phyloP scores from a whole-genome alignment of 2,329 filamentous ascomycete species.

The Phyllosticta paracitricarpa region DNA sequence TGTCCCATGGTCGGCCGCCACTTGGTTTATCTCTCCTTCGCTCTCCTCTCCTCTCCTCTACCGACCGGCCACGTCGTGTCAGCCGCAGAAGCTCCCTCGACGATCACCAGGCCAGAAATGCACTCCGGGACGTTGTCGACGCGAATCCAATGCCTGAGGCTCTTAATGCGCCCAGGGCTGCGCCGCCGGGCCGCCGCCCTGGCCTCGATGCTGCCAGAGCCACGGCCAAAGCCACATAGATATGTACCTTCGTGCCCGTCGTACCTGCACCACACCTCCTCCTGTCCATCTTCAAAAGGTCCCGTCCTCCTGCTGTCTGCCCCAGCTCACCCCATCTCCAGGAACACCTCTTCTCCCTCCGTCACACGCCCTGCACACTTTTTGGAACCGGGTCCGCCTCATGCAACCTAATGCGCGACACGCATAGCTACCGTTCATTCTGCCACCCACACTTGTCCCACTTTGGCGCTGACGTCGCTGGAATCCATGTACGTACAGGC shows the following conservation, averaged over 20 bases:
- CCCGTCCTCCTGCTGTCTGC: neutral
- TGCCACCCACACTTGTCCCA: constrained; percentile 5
- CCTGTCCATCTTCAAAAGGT: neutral
- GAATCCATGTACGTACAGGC: neutral
- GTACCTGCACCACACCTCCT: neutral
- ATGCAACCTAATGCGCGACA: constrained; percentile 9
- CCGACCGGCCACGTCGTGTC: neutral
- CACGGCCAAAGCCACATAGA: neutral
- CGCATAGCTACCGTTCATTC: constrained; percentile 2
- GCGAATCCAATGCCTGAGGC: constrained; percentile 2
- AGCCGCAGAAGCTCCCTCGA: neutral
- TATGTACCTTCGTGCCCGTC: neutral
- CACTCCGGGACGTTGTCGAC: neutral
- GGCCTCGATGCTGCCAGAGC: neutral
- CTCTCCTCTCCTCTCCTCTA: neutral
- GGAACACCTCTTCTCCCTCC: neutral
- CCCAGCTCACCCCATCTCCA: neutral
- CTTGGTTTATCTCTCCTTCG: neutral
- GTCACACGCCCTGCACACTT: constrained; percentile 1
- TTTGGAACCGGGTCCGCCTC: constrained; percentile 2
- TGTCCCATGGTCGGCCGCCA: neutral
- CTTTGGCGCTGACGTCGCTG: neutral
- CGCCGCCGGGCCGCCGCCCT: neutral
- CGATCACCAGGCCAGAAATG: neutral
- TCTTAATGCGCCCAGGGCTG: constrained; percentile 3